Conservation (phyloP, 495 filamentous ascomycete genomes). For the Astrothelium macrocarpum region DNA sequence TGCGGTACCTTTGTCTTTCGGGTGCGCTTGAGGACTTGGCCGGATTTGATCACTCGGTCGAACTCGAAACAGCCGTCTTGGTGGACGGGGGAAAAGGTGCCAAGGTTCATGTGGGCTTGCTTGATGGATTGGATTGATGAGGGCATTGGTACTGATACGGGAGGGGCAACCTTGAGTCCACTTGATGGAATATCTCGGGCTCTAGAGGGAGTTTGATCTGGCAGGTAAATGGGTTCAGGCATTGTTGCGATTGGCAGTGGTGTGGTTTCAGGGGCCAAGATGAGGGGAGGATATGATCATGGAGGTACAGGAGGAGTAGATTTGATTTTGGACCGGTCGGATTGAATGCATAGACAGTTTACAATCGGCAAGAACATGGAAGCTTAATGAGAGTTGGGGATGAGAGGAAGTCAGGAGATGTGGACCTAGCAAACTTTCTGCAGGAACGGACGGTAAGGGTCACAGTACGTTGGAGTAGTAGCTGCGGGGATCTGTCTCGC, state of each 20-base stretch:
- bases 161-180: conserved; percentile 8
- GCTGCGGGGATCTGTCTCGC: too few species aligned
- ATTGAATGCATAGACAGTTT: not conserved
- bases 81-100: conserved; percentile 70
- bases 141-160: not conserved
- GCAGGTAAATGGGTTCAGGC: not conserved
- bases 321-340: not conserved
- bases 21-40: conserved; percentile 74
- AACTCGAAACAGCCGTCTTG: conserved; percentile 94
- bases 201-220: not conserved
- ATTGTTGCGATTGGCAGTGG: not conserved
- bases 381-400: not conserved
- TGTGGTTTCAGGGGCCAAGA: not conserved
- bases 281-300: not conserved
- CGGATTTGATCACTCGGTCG: conserved; percentile 82
- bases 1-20: conserved; percentile 79
- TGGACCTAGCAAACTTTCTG: not conserved
- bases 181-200: not conserved
- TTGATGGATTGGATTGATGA: not conserved
- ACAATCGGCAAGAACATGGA: conserved; percentile 1
- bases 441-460: not conserved
- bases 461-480: not conserved
- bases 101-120: conserved; percentile 45
- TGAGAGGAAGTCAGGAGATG: not conserved
- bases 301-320: not conserved